A percentile compares a stretch with the other conserved stretches of the same genome.
Conservation (phyloP, 768 basidiomycete genomes). For the Boletus edulis region DNA sequence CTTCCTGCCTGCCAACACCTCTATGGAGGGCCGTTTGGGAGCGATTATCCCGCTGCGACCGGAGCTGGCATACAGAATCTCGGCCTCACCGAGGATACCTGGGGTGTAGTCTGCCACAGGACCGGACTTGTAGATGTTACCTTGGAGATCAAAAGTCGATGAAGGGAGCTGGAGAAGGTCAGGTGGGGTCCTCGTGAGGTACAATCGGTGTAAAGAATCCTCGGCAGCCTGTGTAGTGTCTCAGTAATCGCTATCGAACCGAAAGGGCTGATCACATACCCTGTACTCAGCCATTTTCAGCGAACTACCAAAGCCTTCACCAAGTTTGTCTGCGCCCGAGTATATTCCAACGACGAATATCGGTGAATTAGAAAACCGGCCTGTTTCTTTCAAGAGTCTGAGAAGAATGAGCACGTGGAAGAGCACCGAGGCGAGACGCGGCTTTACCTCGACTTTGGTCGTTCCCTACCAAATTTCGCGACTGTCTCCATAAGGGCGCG, state of each 20-base stretch:
- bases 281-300: constrained; percentile 94
- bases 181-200: constrained; percentile 74
- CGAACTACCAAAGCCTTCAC: constrained; percentile 92
- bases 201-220: constrained; percentile 78
- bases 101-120: constrained; percentile 50
- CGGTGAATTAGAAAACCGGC: constrained; percentile 86
- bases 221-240: constrained; percentile 64
- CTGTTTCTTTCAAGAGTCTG: constrained; percentile 90
- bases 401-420: neutral
- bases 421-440: neutral
- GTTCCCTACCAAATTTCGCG: constrained; percentile 61
- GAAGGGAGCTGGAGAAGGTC: constrained; percentile 70
- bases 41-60: constrained; percentile 48
- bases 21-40: constrained; percentile 30
- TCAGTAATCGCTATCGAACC: neutral
- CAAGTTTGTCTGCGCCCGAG: constrained; percentile 78
- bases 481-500: constrained; percentile 72
- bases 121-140: constrained; percentile 51
- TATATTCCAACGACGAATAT: constrained; percentile 96
- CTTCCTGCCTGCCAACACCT: constrained; percentile 19
- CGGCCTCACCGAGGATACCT: constrained; percentile 55
- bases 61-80: constrained; percentile 68
- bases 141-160: constrained; percentile 63
- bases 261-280: constrained; percentile 41
- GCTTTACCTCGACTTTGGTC: constrained; percentile 63